phyloP scores from a whole-genome alignment of 768 basidiomycete genomes.

The Boletus insuetus region DNA sequence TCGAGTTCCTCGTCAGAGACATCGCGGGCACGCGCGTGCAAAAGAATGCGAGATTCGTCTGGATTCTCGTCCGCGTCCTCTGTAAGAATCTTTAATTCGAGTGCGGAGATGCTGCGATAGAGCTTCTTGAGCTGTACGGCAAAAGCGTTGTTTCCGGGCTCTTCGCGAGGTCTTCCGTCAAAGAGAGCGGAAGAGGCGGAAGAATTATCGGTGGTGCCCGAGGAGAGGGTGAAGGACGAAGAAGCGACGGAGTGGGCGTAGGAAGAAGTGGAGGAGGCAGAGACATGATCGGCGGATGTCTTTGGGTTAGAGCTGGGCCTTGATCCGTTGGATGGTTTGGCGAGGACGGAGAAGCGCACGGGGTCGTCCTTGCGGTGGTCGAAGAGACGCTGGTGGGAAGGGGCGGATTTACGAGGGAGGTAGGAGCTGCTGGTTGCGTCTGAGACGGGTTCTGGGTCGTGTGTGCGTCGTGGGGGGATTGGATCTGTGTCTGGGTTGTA shows the following conservation, averaged over 20 bases:
- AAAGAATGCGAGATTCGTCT: conserved; percentile 37
- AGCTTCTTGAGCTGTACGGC: conserved; percentile 74
- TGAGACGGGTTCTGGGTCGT: conserved; percentile 66
- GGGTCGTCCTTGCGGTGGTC: conserved; percentile 93
- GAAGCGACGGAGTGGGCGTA: conserved; percentile 69
- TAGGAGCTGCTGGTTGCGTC: conserved; percentile 57
- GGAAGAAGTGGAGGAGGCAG: conserved; percentile 72
- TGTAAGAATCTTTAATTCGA: conserved; percentile 73
- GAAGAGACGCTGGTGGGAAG: conserved; percentile 61
- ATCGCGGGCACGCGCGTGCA: conserved; percentile 33
- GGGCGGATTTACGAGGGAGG: conserved; percentile 28
- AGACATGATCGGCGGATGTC: conserved; percentile 66
- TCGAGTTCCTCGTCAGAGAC: conserved; percentile 56
- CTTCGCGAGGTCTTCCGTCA: conserved; percentile 51
- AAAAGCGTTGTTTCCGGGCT: conserved; percentile 63
- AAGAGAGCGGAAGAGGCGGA: conserved; percentile 71
- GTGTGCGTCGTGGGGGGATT: conserved; percentile 54
- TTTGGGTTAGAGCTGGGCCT: conserved; percentile 55
- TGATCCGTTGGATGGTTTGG: conserved; percentile 42
- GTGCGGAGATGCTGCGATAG: conserved; percentile 76
- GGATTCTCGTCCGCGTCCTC: conserved; percentile 57
- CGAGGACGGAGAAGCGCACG: conserved; percentile 70
- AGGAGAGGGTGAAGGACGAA: conserved; percentile 71
- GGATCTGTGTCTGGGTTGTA: conserved; percentile 74
- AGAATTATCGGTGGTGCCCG: conserved; percentile 69